A percentile compares a stretch with the other conserved stretches of the same genome.
Evolutionary conservation across 2,329 filamentous ascomycete genomes (phyloP).

Genomic region (Colletotrichum lini): DNA sequence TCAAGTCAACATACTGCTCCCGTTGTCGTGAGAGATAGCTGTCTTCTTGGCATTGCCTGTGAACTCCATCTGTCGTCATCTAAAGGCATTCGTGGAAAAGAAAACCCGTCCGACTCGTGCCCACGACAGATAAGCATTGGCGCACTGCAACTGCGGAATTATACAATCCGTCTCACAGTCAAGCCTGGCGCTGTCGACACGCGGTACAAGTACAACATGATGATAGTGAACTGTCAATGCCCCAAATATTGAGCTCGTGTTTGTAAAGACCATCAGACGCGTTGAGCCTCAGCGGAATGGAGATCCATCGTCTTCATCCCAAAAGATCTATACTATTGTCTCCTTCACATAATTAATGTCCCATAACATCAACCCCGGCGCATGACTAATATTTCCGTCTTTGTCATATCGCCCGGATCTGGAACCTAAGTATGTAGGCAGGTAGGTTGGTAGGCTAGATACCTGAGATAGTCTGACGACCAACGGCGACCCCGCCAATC

Average conservation of each 20-base stretch:
- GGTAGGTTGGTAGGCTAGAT: background rate
- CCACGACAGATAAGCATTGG: no score
- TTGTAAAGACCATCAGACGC: no score
- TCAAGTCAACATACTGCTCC: background rate
- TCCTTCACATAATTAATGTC: no score
- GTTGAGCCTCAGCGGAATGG: background rate
- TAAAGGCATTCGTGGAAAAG: background rate
- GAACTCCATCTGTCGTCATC: background rate
- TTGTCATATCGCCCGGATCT: no score
- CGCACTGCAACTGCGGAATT: no score
- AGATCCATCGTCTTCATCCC: background rate
- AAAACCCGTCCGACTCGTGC: background rate
- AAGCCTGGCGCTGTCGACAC: background rate
- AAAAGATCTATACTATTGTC: background rate
- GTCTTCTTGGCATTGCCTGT: background rate
- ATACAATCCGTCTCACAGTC: no score
- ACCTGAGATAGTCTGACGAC: background rate
- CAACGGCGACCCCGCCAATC: slow-evolving; percentile 23
- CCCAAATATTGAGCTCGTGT: background rate
- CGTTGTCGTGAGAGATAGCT: background rate
- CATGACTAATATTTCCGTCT: background rate
- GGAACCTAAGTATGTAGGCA: no score
- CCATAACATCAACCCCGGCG: background rate
- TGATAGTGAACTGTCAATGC: background rate
- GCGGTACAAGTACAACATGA: background rate